Percentiles rank a stretch among this genome's conserved stretches.
These are phyloP conservation scores for Fusarium chaquense DNA, from an alignment of 2,329 filamentous ascomycete genomes.

Conservation along the genomic window DNA sequence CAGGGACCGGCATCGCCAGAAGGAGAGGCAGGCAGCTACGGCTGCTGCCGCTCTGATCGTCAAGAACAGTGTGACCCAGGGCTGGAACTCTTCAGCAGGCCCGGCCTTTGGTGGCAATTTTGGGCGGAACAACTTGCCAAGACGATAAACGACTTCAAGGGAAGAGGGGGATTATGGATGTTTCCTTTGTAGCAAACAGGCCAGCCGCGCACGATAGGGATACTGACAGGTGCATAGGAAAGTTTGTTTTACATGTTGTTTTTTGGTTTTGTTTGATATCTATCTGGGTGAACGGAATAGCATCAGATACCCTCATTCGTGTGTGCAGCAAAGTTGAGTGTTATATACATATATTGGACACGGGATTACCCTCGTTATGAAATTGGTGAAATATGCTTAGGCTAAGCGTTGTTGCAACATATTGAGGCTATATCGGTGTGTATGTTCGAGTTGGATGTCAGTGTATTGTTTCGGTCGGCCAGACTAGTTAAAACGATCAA, in stretches of 20 bases:
- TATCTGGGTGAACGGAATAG: constrained; percentile 44
- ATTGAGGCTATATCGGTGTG: background rate
- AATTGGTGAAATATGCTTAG: background rate
- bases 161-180: constrained; percentile 22
- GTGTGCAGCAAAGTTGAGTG: constrained; percentile 38
- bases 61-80: constrained; percentile 81
- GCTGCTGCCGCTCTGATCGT: constrained; percentile 96
- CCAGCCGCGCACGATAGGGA: background rate
- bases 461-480: background rate
- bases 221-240: background rate
- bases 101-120: constrained; percentile 55
- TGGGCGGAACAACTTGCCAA: constrained; percentile 60
- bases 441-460: background rate
- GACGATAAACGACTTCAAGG: constrained; percentile 55
- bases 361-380: background rate
- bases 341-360: constrained; percentile 27
- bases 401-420: too few species aligned
- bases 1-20: constrained; percentile 90
- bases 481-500: background rate
- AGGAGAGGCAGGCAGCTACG: constrained; percentile 89
- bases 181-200: background rate
- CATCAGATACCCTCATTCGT: constrained; percentile 50
- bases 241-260: constrained; percentile 1
- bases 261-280: constrained; percentile 38
- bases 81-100: constrained; percentile 60